A percentile compares a stretch with the other conserved stretches of the same genome.
Conservation (phyloP, 345 rosid species). For the Kernera saxatilis region DNA sequence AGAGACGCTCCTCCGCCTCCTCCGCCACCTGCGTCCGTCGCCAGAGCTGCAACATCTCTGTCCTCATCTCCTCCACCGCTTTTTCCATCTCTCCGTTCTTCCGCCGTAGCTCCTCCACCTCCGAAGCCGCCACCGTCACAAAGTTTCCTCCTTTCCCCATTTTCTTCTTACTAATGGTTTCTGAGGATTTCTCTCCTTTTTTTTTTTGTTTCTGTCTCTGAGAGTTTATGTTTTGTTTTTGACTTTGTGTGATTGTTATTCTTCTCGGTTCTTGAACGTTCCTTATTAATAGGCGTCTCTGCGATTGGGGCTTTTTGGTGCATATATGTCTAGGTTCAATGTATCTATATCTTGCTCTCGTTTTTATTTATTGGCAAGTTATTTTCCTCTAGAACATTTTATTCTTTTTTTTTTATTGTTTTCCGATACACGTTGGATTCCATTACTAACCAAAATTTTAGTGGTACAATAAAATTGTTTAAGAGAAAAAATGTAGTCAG, state of each 20-base stretch:
- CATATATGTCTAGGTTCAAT: constrained; percentile 66
- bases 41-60: constrained; percentile 45
- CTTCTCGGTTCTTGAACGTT: not conserved
- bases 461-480: not conserved
- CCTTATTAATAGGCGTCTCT: constrained; percentile 11
- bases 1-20: constrained; percentile 81
- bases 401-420: not conserved
- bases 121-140: constrained; percentile 14
- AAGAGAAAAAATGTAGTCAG: not conserved
- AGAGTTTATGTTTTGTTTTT: no score
- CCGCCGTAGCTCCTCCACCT: constrained; percentile 28
- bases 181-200: not conserved
- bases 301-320: not conserved
- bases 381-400: not conserved
- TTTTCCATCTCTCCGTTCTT: constrained; percentile 46
- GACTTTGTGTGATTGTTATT: not conserved
- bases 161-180: not conserved
- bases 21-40: constrained; percentile 63
- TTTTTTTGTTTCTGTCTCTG: not conserved
- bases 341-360: constrained; percentile 28
- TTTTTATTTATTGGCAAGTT: not conserved
- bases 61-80: constrained; percentile 54
- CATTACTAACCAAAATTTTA: not conserved
- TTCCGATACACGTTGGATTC: constrained; percentile 5
- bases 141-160: constrained; percentile 36